Percentiles rank a stretch among this genome's conserved stretches.
Conservation (phyloP, 2,329 filamentous ascomycete species). For the Calonectria hawksworthii region DNA sequence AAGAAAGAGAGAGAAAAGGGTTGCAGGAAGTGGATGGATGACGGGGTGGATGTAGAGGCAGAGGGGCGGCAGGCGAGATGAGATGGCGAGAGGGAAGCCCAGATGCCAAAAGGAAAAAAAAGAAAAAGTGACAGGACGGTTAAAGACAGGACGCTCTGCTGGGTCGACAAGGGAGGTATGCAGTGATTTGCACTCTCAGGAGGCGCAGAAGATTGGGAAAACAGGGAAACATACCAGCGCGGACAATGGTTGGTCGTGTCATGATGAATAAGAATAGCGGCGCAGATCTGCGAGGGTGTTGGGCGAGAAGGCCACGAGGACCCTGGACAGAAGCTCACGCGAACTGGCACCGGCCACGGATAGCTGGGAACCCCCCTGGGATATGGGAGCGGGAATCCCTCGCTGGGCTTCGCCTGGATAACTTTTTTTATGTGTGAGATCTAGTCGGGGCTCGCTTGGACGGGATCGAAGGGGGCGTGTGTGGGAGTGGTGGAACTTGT, state of each 20-base stretch:
- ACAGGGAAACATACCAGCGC: conserved; percentile 66
- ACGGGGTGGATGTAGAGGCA: conserved; percentile 23
- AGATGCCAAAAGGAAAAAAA: conserved; percentile 19
- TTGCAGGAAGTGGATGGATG: background rate
- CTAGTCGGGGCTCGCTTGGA: conserved; percentile 10
- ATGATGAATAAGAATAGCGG: conserved; percentile 56
- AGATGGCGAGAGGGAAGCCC: conserved; percentile 26
- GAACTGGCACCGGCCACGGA: conserved; percentile 17
- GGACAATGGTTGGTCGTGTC: conserved; percentile 72
- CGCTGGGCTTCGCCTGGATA: conserved; percentile 3
- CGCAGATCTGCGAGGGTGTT: conserved; percentile 32
- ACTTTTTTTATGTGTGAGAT: conserved; percentile 13
- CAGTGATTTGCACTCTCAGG: conserved; percentile 11
- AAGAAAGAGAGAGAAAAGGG: background rate
- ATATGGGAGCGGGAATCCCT: background rate
- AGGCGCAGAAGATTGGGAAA: conserved; percentile 25
- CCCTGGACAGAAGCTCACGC: conserved; percentile 32
- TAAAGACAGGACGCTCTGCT: conserved; percentile 21
- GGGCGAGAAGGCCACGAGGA: conserved; percentile 33
- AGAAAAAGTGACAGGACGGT: conserved; percentile 24
- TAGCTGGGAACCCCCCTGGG: conserved; percentile 17
- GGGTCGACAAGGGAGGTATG: conserved; percentile 18
- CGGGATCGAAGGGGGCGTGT: background rate
- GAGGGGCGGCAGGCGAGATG: conserved; percentile 26
- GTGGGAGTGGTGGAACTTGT: conserved; percentile 18